Evolutionary conservation across 2,329 filamentous ascomycete species (phyloP).

Genomic region (Ceratocystiopsis minuta): DNA sequence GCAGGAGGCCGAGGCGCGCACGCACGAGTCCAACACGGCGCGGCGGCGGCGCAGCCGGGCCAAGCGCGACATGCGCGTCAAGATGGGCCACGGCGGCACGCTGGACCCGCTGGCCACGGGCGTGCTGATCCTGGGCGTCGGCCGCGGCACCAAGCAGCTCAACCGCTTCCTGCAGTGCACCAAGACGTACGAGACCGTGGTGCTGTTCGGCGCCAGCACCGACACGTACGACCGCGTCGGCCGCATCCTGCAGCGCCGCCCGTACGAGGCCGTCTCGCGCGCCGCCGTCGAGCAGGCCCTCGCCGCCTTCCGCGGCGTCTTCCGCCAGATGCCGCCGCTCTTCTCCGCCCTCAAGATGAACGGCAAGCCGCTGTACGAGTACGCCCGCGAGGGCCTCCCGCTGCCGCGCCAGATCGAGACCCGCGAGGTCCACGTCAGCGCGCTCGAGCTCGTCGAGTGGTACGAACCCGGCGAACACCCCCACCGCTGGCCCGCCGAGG

Average conservation of each 20-base stretch:
- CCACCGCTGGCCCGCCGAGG: constrained; percentile 61
- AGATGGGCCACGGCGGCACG: constrained; percentile 92
- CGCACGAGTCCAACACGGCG: constrained; percentile 35
- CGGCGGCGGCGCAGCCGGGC: constrained; percentile 40
- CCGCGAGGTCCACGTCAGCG: constrained; percentile 57
- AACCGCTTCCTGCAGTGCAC: constrained; percentile 67
- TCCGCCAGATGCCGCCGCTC: constrained; percentile 77
- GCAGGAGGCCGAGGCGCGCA: constrained; percentile 34
- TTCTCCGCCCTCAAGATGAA: constrained; percentile 88
- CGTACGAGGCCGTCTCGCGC: constrained; percentile 66
- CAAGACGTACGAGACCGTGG: constrained; percentile 79
- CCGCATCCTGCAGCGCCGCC: constrained; percentile 57
- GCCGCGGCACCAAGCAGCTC: constrained; percentile 71
- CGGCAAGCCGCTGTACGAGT: constrained; percentile 90
- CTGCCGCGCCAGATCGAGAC: constrained; percentile 73
- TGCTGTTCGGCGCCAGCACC: constrained; percentile 81
- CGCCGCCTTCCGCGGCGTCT: constrained; percentile 57
- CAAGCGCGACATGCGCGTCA: constrained; percentile 51
- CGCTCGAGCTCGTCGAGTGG: constrained; percentile 72
- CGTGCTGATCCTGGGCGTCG: constrained; percentile 76
- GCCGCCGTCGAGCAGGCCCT: constrained; percentile 63
- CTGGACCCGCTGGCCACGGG: constrained; percentile 88
- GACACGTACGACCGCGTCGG: constrained; percentile 83
- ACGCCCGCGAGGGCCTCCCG: constrained; percentile 74
- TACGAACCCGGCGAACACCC: constrained; percentile 64